Base-by-base conservation (phyloP, 1,284 basidiomycete species). In the Ceratobasidium sp. region DNA sequence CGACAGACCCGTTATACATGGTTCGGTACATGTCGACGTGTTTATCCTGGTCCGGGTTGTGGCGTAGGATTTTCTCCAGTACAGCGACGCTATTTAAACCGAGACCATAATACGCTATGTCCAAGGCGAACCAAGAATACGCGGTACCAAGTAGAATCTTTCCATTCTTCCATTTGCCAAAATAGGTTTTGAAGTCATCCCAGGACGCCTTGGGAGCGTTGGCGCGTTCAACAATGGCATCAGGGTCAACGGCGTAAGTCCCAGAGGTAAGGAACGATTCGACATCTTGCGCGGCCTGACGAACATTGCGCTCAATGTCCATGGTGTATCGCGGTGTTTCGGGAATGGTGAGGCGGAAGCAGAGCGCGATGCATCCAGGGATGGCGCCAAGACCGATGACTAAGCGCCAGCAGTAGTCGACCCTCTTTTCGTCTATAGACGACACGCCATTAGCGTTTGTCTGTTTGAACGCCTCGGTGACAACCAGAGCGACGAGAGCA, bases 271-370 rank as follows among this genome's bases (percentile, higher is more conserved):
- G 82, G 79, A 93, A 90, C 48, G 87, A 87, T 76, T 88, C 85
- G 77, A 92, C 91, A 80, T 94, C 92, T 69, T 87, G 83, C 15
- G 88, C 80, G 11, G 93, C 93, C 80, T 92, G 90, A 79, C 88
- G 85, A 76, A 95, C 87, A 83, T 95, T 93, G 76, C 93, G 90
- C 84, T 95, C 93, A 78, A 96, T 89, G 84, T 95, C 94, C 90
- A 96, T 93, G 75, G 93, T 96, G 87, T 93, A 97, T 78, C 94
- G 92, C 47, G 93, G 80, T 17, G 86, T 87, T 80, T 86, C 86
- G 76, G 85, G 83, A 77, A 85, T 85, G 75, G 81, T 82, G 59
- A 83, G 80, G 69, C 82, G 85, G 84, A 86, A 87, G 83, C 87
- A 87, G 64, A 85, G 81, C n/a, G 84, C 84, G 51, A 83, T 79